Base-by-base conservation (phyloP, 2,329 filamentous ascomycete genomes). In the Trichothecium roseum region DNA sequence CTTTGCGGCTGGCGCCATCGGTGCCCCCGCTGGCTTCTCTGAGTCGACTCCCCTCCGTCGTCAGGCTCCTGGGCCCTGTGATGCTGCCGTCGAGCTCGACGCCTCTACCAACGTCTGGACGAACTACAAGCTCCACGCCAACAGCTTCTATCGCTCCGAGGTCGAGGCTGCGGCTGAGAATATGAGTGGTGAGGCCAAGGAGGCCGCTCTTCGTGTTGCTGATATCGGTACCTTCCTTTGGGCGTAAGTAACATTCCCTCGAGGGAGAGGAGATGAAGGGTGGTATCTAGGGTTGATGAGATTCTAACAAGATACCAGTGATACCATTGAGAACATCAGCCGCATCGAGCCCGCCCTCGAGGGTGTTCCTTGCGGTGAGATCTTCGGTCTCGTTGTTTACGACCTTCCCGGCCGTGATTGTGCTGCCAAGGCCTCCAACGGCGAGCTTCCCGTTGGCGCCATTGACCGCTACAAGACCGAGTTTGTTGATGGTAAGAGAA, bases 341-440 rank as follows among this genome's bases (percentile, higher is more conserved):
- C 56, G 51, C 44, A 46, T 61, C 38, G 53, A 59, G 50, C 52
- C 55, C 18, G 56, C 53, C 12, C 41, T 61, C 28, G 43, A 47
- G 30, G 53, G 56, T 32, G 52, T 56, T 4, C 54, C 58, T 18
- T 61, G 58, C 52, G 39, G 50, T 33, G 35, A 61, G 42, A 60
- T 62, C 45, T 49, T 61, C 34, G 59, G 58, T 38, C 47, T 78
- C 36, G 74, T 80, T 37, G 69, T 79, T 36, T 79, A 79, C 53
- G 69, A 79, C 50, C 57, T 79, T 10, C 75, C 75, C 30, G 73
- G 77, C 45, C 69, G 74, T 50, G 75, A 79, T 50, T 79, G 75
- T 48, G 68, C 74, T 12, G 75, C 75, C 34, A 60, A 72, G 45
- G 74, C 74, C 12, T 78, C 74, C 42, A 78, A 78, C 48, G 74